Base-by-base conservation (phyloP, 2,329 filamentous ascomycete genomes). In the Cladophialophora carrionii region DNA sequence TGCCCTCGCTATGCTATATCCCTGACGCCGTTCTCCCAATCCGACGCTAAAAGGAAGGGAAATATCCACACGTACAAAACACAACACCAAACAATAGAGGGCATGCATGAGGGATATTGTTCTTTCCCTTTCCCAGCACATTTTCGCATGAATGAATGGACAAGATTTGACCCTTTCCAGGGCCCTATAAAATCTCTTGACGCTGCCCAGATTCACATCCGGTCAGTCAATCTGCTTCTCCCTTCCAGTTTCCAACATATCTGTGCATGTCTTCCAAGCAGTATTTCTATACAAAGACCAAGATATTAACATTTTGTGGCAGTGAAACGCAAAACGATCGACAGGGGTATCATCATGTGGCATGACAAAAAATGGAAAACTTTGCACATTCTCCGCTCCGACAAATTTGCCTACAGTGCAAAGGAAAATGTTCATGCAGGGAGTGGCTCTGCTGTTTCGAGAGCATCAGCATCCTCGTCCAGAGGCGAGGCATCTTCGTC, bases 401-500 rank as follows among this genome's bases (percentile, higher is more conserved):
- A 34, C 52, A 54, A n/a, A 34, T 54, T 54, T n/a, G 22, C 26
- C 51, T 31, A 9, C 51, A 53, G 26, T 9, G 51, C 17, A 32
- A 54, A 26, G 34, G 29, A 20, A 41, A 41, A 49, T 34, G 14
- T 60, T 65, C 49, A 65, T 55, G 55, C 59, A 37, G 53, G 31
- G 22, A 65, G 22, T 31, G 54, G 43, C 20, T 65, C 54, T 14
- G 37, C 34, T 24, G 62, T 59, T 32, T 52, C 63, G 9, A 65
- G 54, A 24, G 37, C 43, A 34, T 34, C 17, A 6, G 53, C 41
- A 53, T 62, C 46, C 26, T 59, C 64, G 22, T 69, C 63, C 4
- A 71, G 55, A 4, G 68, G 64, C 12, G 68, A 68, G 10, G 69
- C 69, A 54, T 71, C 69, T 4, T 71, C 69, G 51, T 71, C 69